Percentiles rank a stretch among this genome's conserved stretches.
Evolutionary conservation across 306 rosid species (phyloP).

Genomic region (Coriaria nepalensis): DNA sequence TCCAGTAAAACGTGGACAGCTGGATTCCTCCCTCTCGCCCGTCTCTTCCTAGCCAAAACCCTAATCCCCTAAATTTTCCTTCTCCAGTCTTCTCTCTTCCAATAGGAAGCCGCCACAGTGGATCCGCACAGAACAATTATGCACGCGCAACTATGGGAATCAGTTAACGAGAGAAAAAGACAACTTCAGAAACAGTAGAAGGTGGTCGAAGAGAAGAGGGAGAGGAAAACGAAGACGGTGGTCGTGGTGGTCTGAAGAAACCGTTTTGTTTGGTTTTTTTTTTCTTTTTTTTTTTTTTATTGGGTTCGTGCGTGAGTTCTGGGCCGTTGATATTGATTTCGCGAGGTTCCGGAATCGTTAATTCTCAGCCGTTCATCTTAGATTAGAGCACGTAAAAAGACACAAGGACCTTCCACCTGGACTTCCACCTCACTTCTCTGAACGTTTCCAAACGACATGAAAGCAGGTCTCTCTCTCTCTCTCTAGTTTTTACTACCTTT

Average conservation of each 20-base stretch:
- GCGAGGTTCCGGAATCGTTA: constrained; percentile 5
- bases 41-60: constrained; percentile 39
- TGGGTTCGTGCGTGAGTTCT: constrained; percentile 2
- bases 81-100: not conserved
- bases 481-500: constrained; percentile 8
- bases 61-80: constrained; percentile 13
- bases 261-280: too few relatives aligned
- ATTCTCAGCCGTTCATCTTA: constrained; percentile 25
- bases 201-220: not conserved
- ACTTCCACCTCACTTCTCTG: constrained; percentile 51
- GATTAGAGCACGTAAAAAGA: not conserved
- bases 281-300: too few relatives aligned
- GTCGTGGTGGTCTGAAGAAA: too few relatives aligned
- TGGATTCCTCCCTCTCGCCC: constrained; percentile 29
- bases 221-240: not conserved
- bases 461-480: constrained; percentile 43
- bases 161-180: not conserved
- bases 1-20: constrained; percentile 52
- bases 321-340: constrained; percentile 10
- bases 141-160: constrained; percentile 7
- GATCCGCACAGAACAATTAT: constrained; percentile 12
- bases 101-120: constrained; percentile 26
- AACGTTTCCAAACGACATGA: constrained; percentile 30
- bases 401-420: constrained; percentile 42
- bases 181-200: too few relatives aligned